phyloP scores from a whole-genome alignment of 306 rosid species.

The Medicago arabica region DNA sequence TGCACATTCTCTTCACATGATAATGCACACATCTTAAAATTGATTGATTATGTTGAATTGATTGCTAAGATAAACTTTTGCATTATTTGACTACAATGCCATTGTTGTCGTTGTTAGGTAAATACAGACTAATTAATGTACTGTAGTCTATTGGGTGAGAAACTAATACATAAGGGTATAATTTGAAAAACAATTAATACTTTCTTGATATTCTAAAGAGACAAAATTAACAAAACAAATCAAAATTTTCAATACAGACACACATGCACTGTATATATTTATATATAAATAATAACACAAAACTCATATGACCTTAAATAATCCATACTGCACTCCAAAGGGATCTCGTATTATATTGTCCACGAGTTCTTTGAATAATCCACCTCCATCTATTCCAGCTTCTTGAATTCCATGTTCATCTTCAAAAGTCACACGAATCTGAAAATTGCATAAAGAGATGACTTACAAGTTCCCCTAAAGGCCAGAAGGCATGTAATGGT shows the following conservation, averaged over 20 bases:
- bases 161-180: not conserved
- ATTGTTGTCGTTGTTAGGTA: not conserved
- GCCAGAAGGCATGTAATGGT: constrained; percentile 29
- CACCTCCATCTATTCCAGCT: constrained; percentile 99
- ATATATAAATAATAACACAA: not conserved
- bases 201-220: no score
- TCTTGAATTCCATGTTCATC: constrained; percentile 99
- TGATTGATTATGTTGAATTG: not conserved
- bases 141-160: constrained; percentile 4
- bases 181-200: not conserved
- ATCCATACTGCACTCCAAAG: constrained; percentile 96
- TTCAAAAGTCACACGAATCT: constrained; percentile 94
- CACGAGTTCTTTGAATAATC: constrained; percentile 98
- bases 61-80: not conserved
- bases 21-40: no score
- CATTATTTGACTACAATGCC: not conserved
- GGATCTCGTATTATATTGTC: constrained; percentile 98
- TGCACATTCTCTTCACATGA: no score
- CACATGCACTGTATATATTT: no score
- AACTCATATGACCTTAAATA: constrained; percentile 75
- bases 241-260: no score
- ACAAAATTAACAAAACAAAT: no score
- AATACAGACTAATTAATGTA: not conserved
- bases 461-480: constrained; percentile 20
- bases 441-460: constrained; percentile 40